phyloP scores from a whole-genome alignment of 768 basidiomycete genomes.

The Pseudohyphozyma bogoriensis region DNA sequence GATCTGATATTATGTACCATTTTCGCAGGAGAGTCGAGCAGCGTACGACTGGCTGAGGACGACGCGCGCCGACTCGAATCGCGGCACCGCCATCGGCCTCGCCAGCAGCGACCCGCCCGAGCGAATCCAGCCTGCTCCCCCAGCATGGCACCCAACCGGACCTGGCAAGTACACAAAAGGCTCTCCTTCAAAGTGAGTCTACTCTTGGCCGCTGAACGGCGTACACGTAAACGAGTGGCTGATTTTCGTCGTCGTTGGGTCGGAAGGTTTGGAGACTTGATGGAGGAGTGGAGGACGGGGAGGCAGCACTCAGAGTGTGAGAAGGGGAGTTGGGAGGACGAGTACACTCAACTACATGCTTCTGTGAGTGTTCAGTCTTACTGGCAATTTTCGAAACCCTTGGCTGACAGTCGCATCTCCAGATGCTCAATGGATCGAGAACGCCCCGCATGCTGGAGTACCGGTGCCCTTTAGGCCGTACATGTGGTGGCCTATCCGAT shows the following conservation, averaged over 20 bases:
- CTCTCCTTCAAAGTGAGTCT: conserved; percentile 5
- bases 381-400: neutral
- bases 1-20: neutral
- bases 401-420: neutral
- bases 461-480: neutral
- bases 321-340: conserved; percentile 17
- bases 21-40: conserved; percentile 10
- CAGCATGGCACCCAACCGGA: neutral
- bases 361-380: neutral
- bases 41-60: neutral
- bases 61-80: neutral
- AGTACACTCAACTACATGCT: conserved; percentile 8
- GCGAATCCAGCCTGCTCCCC: neutral
- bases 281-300: conserved; percentile 20
- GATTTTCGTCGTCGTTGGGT: neutral
- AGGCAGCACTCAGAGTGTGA: conserved; percentile 10
- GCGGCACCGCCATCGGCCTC: conserved; percentile 13
- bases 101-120: conserved; percentile 8
- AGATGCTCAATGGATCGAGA: conserved; percentile 6
- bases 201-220: neutral
- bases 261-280: conserved; percentile 13
- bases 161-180: conserved; percentile 6
- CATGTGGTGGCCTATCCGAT: conserved; percentile 19
- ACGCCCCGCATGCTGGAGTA: conserved; percentile 12
- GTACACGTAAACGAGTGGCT: neutral